phyloP scores from a whole-genome alignment of 163 green algal species.

The Chlorella variabilis region DNA sequence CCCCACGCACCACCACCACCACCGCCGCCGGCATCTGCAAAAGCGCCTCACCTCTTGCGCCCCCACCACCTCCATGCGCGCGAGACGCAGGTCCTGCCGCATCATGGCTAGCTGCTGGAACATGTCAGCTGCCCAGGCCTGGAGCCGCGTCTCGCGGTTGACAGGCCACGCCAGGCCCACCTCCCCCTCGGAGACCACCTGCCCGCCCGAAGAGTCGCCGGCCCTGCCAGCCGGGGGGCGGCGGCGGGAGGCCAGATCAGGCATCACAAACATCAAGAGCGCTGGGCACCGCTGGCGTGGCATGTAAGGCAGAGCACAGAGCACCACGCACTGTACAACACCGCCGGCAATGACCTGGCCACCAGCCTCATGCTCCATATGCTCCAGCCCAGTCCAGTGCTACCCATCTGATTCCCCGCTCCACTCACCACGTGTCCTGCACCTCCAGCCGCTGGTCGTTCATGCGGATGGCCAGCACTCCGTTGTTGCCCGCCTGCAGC shows the following conservation, averaged over 20 bases:
- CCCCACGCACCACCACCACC: too few species aligned
- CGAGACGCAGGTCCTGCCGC: neutral
- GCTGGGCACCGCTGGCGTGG: too few species aligned
- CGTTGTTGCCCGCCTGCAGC: conserved; percentile 29
- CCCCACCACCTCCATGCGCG: conserved; percentile 23
- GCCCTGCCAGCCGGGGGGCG: neutral
- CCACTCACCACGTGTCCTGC: conserved; percentile 20
- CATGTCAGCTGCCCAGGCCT: conserved; percentile 24
- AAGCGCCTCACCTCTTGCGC: conserved; percentile 2
- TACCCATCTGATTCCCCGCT: neutral
- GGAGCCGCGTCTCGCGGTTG: conserved; percentile 7
- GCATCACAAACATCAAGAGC: neutral
- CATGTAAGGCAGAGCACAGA: too few species aligned
- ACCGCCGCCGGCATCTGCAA: too few species aligned
- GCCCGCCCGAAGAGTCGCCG: neutral
- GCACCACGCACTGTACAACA: too few species aligned
- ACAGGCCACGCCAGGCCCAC: neutral
- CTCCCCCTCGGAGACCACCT: conserved; percentile 1
- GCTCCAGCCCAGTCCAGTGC: neutral
- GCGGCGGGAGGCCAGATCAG: too few species aligned
- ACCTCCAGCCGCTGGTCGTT: conserved; percentile 17
- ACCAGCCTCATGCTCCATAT: too few species aligned
- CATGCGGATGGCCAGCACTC: conserved; percentile 16
- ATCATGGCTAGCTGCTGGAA: conserved; percentile 27
- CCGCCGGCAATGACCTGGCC: too few species aligned